Evolutionary conservation across 805 yeast genomes (phyloP).

Genomic region (Wickerhamomyces sydowiorum): DNA sequence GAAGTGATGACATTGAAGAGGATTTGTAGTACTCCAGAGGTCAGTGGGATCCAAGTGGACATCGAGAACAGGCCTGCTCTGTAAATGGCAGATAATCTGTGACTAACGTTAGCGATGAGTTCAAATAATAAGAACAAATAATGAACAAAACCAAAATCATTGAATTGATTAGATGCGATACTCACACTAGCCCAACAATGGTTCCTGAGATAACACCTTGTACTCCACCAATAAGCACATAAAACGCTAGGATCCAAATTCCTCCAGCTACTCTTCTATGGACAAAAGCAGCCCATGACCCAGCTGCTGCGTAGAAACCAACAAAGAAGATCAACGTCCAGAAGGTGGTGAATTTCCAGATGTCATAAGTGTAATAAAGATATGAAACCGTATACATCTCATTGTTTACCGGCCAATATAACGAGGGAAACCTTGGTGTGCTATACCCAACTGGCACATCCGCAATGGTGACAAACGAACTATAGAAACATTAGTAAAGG

Average conservation of each 20-base stretch:
- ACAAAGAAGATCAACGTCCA: slow-evolving; percentile 75
- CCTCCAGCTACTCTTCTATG: slow-evolving; percentile 37
- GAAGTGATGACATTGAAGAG: slow-evolving; percentile 62
- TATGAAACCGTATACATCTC: slow-evolving; percentile 37
- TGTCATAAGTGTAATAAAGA: slow-evolving; percentile 63
- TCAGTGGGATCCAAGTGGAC: slow-evolving; percentile 94
- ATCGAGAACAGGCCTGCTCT: slow-evolving; percentile 75
- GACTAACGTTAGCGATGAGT: not conserved
- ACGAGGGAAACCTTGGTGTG: slow-evolving; percentile 75
- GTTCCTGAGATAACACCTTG: slow-evolving; percentile 74
- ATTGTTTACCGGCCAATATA: slow-evolving; percentile 59
- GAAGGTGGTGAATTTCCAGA: slow-evolving; percentile 75
- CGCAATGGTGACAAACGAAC: slow-evolving; percentile 36
- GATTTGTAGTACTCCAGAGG: slow-evolving; percentile 67
- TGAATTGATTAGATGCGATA: slow-evolving; percentile 1
- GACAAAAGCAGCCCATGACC: slow-evolving; percentile 50
- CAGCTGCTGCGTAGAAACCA: slow-evolving; percentile 60
- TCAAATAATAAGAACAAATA: slow-evolving; percentile 15
- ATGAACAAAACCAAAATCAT: too few relatives aligned
- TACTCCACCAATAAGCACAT: slow-evolving; percentile 47
- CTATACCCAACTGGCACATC: slow-evolving; percentile 77
- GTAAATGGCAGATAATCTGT: slow-evolving; percentile 50
- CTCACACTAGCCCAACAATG: slow-evolving; percentile 60
- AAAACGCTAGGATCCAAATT: slow-evolving; percentile 38
- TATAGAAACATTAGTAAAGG: slow-evolving; percentile 3